These are phyloP conservation scores for Parafenestella ontariensis DNA, from an alignment of 2,329 filamentous ascomycete species.

Conservation along the genomic window DNA sequence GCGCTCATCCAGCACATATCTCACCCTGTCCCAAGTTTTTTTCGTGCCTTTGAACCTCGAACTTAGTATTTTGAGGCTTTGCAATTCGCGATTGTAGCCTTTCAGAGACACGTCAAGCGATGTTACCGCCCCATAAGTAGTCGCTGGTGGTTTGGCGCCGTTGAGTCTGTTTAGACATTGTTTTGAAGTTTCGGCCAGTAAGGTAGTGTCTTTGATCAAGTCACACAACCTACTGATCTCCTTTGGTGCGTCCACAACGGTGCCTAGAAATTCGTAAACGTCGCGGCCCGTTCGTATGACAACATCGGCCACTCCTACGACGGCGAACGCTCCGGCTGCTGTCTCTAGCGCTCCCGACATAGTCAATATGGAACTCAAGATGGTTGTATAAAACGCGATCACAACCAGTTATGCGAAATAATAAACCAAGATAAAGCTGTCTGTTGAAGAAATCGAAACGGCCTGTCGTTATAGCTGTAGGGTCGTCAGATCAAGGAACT, in stretches of 20 bases:
- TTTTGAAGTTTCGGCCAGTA: conserved; percentile 1
- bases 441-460: too few relatives aligned
- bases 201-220: conserved; percentile 8
- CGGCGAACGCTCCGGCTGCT: conserved; percentile 20
- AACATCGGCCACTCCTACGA: conserved; percentile 23
- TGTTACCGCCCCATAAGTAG: neutral
- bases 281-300: conserved; percentile 15
- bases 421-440: too few relatives aligned
- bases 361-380: neutral
- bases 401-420: neutral
- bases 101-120: conserved; percentile 4
- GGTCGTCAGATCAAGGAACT: too few relatives aligned
- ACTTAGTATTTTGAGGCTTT: conserved; percentile 2
- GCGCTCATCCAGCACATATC: conserved; percentile 11
- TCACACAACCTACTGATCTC: conserved; percentile 10
- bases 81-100: conserved; percentile 10
- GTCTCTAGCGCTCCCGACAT: conserved; percentile 12
- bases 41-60: conserved; percentile 4
- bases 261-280: conserved; percentile 18
- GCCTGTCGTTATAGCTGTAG: too few relatives aligned
- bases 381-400: neutral
- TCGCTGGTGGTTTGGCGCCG: neutral
- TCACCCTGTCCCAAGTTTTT: conserved; percentile 14
- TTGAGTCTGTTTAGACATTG: conserved; percentile 4
- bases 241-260: conserved; percentile 14